Conservation (phyloP, 805 yeast genomes). For the Candida parachauliodes region DNA sequence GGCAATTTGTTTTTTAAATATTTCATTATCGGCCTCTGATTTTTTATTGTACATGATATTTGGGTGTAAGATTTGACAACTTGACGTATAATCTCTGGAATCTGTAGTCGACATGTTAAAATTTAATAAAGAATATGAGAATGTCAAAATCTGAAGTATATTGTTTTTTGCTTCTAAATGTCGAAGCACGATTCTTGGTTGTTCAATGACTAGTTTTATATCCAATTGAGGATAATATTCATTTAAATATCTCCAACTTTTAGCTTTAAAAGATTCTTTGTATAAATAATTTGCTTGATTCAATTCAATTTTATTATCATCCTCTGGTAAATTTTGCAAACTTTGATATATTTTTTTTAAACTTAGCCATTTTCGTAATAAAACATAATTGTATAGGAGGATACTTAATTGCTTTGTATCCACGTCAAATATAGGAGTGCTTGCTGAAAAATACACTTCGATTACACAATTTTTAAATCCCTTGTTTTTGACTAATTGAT, state of each 20-base stretch:
- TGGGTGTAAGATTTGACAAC: slow-evolving; percentile 33
- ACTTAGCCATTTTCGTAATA: slow-evolving; percentile 24
- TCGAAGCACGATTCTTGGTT: slow-evolving; percentile 26
- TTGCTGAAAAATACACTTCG: slow-evolving; percentile 35
- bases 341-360: slow-evolving; percentile 14
- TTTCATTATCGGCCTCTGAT: slow-evolving; percentile 15
- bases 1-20: slow-evolving; percentile 19
- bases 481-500: slow-evolving; percentile 27
- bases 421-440: slow-evolving; percentile 38
- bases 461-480: slow-evolving; percentile 36
- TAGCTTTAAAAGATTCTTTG: slow-evolving; percentile 4
- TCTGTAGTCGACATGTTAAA: slow-evolving; percentile 30
- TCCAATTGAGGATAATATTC: slow-evolving; percentile 32
- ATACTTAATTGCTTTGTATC: slow-evolving; percentile 29
- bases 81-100: slow-evolving; percentile 29
- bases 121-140: slow-evolving; percentile 32
- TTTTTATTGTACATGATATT: slow-evolving; percentile 28
- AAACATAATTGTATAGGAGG: slow-evolving; percentile 30
- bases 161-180: slow-evolving; percentile 11
- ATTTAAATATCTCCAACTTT: slow-evolving; percentile 16
- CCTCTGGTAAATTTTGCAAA: background rate
- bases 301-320: background rate
- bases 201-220: slow-evolving; percentile 28
- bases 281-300: background rate
- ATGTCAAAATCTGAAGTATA: slow-evolving; percentile 23